Percentiles rank a stretch among this genome's conserved stretches.
Conservation (phyloP, 2,329 filamentous ascomycete genomes). For the Parascedosporium putredinis region DNA sequence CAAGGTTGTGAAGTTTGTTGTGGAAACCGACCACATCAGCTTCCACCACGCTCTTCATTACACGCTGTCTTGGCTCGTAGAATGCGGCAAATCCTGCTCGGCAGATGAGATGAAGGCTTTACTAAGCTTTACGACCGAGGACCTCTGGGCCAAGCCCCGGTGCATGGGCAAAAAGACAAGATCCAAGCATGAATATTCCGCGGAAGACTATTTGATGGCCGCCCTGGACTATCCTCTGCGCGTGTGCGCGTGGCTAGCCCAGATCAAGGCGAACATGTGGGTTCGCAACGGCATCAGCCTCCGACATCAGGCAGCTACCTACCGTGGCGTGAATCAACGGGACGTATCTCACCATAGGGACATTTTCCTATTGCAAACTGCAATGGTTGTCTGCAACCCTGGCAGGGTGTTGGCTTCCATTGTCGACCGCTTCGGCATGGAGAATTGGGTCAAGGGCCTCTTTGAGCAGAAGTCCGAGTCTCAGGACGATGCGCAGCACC, state of each 20-base stretch:
- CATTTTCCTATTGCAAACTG: conserved; percentile 86
- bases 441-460: conserved; percentile 74
- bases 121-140: conserved; percentile 60
- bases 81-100: conserved; percentile 70
- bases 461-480: conserved; percentile 63
- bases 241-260: conserved; percentile 90
- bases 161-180: conserved; percentile 50
- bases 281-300: conserved; percentile 94
- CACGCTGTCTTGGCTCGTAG: conserved; percentile 88
- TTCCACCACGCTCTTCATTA: conserved; percentile 97
- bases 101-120: conserved; percentile 56
- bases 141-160: conserved; percentile 55
- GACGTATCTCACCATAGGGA: conserved; percentile 93
- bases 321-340: conserved; percentile 77
- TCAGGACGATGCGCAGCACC: conserved; percentile 76
- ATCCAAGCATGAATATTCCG: conserved; percentile 43
- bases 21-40: conserved; percentile 85
- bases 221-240: conserved; percentile 88
- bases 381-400: conserved; percentile 75
- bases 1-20: conserved; percentile 72
- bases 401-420: conserved; percentile 78
- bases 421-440: conserved; percentile 83
- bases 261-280: conserved; percentile 99
- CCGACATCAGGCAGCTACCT: conserved; percentile 88
- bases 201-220: conserved; percentile 74